These are phyloP conservation scores for Candida caryicola DNA, from an alignment of 805 yeast genomes.

Conservation along the genomic window DNA sequence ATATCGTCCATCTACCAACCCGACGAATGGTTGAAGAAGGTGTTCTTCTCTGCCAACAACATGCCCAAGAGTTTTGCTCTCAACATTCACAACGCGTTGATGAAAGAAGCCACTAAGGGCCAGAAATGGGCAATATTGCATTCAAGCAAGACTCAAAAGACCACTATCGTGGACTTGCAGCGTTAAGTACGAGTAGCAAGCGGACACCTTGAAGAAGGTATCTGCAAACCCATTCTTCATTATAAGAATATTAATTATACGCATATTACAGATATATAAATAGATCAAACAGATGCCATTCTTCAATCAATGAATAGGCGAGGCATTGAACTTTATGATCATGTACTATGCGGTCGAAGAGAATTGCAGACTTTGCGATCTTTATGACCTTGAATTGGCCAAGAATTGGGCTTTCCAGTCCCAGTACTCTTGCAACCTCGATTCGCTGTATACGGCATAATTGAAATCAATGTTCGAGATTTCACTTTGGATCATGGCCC, in stretches of 20 bases:
- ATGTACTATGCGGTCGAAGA: too few relatives aligned
- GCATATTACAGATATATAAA: too few relatives aligned
- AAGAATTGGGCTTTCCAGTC: constrained; percentile 50
- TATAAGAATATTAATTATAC: too few relatives aligned
- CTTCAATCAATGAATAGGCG: not conserved
- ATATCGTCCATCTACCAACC: constrained; percentile 70
- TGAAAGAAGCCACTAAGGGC: constrained; percentile 71
- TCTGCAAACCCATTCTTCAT: too few relatives aligned
- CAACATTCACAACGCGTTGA: constrained; percentile 67
- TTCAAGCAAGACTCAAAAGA: constrained; percentile 74
- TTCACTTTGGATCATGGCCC: constrained; percentile 74
- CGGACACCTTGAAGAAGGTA: too few relatives aligned
- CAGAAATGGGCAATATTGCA: constrained; percentile 72
- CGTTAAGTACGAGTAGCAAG: too few relatives aligned
- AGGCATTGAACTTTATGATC: not conserved
- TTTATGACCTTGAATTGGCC: too few relatives aligned
- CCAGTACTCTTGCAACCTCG: constrained; percentile 66
- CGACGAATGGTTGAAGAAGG: constrained; percentile 81
- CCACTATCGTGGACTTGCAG: constrained; percentile 35
- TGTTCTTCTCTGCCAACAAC: constrained; percentile 71
- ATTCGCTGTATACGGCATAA: constrained; percentile 57
- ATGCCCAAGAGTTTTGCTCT: constrained; percentile 79
- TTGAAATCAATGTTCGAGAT: constrained; percentile 72
- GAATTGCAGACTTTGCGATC: too few relatives aligned
- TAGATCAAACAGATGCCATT: not conserved